phyloP scores from a whole-genome alignment of 1,139 yeast species.

The Hansenula lynferdii region DNA sequence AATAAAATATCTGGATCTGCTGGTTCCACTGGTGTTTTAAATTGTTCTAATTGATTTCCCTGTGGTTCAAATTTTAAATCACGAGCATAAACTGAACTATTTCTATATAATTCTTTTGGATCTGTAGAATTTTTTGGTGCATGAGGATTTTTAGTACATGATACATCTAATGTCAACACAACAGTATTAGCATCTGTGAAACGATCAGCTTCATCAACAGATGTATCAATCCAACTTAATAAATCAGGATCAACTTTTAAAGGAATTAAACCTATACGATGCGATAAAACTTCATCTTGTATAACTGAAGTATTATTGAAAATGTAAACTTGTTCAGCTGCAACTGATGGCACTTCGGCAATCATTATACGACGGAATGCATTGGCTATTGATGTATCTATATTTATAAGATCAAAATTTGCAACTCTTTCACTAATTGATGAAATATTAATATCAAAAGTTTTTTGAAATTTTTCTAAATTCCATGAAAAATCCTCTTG shows the following conservation, averaged over 20 bases:
- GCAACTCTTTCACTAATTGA: slow-evolving; percentile 65
- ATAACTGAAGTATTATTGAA: slow-evolving; percentile 94
- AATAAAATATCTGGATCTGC: slow-evolving; percentile 84
- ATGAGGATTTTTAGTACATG: slow-evolving; percentile 80
- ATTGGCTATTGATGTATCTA: slow-evolving; percentile 91
- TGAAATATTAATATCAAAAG: slow-evolving; percentile 65
- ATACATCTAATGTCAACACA: slow-evolving; percentile 73
- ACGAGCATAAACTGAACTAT: slow-evolving; percentile 81
- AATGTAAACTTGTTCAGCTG: slow-evolving; percentile 86
- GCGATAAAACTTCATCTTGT: slow-evolving; percentile 95
- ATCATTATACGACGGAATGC: slow-evolving; percentile 98
- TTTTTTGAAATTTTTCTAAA: slow-evolving; percentile 68
- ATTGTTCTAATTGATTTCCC: slow-evolving; percentile 73
- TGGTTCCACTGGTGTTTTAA: slow-evolving; percentile 68
- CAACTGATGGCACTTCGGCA: slow-evolving; percentile 93
- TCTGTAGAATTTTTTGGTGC: slow-evolving; percentile 78
- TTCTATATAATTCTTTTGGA: slow-evolving; percentile 78
- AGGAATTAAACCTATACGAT: slow-evolving; percentile 90
- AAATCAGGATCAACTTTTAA: slow-evolving; percentile 89
- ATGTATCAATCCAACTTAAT: slow-evolving; percentile 69
- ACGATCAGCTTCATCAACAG: slow-evolving; percentile 59
- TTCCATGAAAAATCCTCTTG: slow-evolving; percentile 74
- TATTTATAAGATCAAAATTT: slow-evolving; percentile 79
- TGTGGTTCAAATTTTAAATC: slow-evolving; percentile 90
- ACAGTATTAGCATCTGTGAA: slow-evolving; percentile 87